These are phyloP conservation scores for Anthostomella pinea DNA, from an alignment of 2,329 filamentous ascomycete species.

Conservation along the genomic window DNA sequence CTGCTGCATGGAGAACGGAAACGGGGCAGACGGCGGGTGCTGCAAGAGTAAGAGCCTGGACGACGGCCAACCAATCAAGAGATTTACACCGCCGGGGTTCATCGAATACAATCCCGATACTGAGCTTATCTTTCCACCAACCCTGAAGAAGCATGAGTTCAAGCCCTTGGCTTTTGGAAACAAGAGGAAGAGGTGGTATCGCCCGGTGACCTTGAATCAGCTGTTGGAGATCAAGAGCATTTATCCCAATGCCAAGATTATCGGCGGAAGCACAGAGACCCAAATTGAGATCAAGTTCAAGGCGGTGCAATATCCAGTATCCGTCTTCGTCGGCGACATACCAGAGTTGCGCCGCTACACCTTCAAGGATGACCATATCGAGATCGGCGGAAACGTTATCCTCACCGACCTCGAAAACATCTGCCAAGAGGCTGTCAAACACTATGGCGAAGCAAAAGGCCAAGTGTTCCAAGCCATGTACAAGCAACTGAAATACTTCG, in stretches of 20 bases:
- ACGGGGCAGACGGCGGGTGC: constrained; percentile 54
- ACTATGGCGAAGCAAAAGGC: constrained; percentile 68
- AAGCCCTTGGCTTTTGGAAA: constrained; percentile 86
- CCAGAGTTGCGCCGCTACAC: constrained; percentile 79
- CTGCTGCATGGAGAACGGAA: constrained; percentile 69
- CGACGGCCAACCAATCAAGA: constrained; percentile 55
- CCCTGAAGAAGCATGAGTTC: constrained; percentile 78
- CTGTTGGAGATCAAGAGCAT: constrained; percentile 86
- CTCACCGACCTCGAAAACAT: constrained; percentile 89
- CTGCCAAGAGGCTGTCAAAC: constrained; percentile 72
- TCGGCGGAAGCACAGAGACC: constrained; percentile 93
- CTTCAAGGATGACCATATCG: constrained; percentile 77
- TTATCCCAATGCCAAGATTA: constrained; percentile 85
- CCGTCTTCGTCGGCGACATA: constrained; percentile 92
- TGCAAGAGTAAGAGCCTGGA: constrained; percentile 62
- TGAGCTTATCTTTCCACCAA: constrained; percentile 89
- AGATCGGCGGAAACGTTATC: constrained; percentile 89
- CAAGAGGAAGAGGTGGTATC: constrained; percentile 90
- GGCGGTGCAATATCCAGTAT: constrained; percentile 82
- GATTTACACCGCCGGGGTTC: constrained; percentile 83
- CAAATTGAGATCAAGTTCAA: constrained; percentile 99
- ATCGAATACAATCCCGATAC: constrained; percentile 94
- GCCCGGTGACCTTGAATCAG: constrained; percentile 82
- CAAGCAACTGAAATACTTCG: constrained; percentile 93
- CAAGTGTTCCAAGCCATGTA: constrained; percentile 89